Conservation (phyloP, 2,329 filamentous ascomycete genomes). For the Tolypocladium inflatum region DNA sequence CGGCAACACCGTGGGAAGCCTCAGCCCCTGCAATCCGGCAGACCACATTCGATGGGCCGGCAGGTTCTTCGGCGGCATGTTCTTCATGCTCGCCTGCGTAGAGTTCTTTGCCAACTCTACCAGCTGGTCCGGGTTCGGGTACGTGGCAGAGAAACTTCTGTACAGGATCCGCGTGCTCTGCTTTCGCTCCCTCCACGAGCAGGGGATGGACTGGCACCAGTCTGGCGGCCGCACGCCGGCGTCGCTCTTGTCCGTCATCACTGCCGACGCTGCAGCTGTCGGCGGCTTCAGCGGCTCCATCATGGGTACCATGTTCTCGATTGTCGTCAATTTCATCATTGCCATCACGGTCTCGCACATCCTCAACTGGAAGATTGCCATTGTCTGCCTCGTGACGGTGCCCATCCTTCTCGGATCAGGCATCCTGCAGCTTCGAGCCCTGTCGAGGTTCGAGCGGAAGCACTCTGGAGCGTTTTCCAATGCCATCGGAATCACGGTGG, state of each 20-base stretch:
- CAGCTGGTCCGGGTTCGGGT: slow-evolving; percentile 41
- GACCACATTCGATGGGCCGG: slow-evolving; percentile 25
- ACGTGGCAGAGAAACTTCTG: slow-evolving; percentile 51
- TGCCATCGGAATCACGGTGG: slow-evolving; percentile 55
- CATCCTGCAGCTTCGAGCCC: slow-evolving; percentile 55
- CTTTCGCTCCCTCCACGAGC: slow-evolving; percentile 54
- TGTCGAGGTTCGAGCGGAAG: slow-evolving; percentile 51
- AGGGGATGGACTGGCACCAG: slow-evolving; percentile 64
- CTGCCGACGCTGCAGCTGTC: slow-evolving; percentile 56
- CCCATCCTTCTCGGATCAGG: slow-evolving; percentile 61
- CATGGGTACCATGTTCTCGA: slow-evolving; percentile 59
- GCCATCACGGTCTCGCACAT: slow-evolving; percentile 62
- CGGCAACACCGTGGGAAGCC: slow-evolving; percentile 27
- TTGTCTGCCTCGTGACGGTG: slow-evolving; percentile 60
- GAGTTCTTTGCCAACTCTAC: slow-evolving; percentile 44
- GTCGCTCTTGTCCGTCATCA: slow-evolving; percentile 56
- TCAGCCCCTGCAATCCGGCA: slow-evolving; percentile 37
- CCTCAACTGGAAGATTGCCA: slow-evolving; percentile 65
- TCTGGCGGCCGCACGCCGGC: slow-evolving; percentile 52
- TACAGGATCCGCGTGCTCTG: slow-evolving; percentile 54
- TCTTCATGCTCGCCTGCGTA: slow-evolving; percentile 40
- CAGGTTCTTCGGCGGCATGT: slow-evolving; percentile 46
- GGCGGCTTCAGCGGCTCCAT: slow-evolving; percentile 62
- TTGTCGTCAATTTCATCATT: slow-evolving; percentile 56
- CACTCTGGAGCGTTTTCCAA: slow-evolving; percentile 56